Evolutionary conservation across 495 filamentous ascomycete species (phyloP).

Genomic region (Pseudomonodictys pantanalensis): DNA sequence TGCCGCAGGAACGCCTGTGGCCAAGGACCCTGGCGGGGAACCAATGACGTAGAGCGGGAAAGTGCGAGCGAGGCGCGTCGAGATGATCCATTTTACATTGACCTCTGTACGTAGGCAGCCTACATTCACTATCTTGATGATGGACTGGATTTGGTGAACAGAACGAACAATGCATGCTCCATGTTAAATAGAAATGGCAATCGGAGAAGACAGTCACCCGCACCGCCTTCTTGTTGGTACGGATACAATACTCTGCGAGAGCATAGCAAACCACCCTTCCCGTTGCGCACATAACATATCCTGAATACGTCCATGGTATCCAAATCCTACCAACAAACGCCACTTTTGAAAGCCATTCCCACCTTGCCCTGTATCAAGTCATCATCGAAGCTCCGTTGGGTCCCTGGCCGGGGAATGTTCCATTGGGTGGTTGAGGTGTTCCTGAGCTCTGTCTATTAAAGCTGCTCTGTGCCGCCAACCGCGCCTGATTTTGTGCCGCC

Average conservation of each 20-base stretch:
- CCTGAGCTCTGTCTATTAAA: constrained; percentile 25
- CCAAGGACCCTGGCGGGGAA: background rate
- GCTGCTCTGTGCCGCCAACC: constrained; percentile 32
- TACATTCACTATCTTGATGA: too few species aligned
- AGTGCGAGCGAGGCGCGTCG: background rate
- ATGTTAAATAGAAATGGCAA: too few species aligned
- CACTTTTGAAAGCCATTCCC: background rate
- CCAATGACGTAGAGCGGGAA: constrained; percentile 14
- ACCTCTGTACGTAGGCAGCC: too few species aligned
- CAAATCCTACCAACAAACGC: background rate
- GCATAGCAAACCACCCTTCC: too few species aligned
- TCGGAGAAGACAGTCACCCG: too few species aligned
- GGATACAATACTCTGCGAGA: too few species aligned
- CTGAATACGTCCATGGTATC: constrained; percentile 1
- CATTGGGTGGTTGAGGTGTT: constrained; percentile 29
- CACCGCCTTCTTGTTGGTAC: too few species aligned
- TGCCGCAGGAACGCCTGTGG: background rate
- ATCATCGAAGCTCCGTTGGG: constrained; percentile 18
- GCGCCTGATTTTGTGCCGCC: constrained; percentile 32
- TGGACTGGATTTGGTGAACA: too few species aligned
- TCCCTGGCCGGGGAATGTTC: constrained; percentile 18
- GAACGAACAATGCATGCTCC: too few species aligned
- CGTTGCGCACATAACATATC: too few species aligned
- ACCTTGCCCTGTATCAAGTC: constrained; percentile 4
- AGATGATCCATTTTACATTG: background rate